These are phyloP conservation scores for Nemania abortiva DNA, from an alignment of 2,329 filamentous ascomycete species.

Conservation along the genomic window DNA sequence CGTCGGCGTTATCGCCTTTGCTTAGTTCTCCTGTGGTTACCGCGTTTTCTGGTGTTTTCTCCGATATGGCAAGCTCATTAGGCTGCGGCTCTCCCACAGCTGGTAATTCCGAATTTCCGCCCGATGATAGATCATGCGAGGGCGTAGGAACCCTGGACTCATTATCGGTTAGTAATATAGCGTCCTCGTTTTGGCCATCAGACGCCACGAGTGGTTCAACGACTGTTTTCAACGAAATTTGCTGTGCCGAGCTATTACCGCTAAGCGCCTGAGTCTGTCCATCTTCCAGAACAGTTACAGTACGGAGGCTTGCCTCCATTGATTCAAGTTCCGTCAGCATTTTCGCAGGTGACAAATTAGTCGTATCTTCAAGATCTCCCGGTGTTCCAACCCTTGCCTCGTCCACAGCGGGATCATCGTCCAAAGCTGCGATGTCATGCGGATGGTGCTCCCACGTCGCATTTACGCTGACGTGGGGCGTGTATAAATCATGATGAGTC, in stretches of 20 bases:
- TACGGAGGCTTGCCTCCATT: slow-evolving; percentile 40
- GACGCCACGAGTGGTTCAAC: slow-evolving; percentile 29
- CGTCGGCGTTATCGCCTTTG: slow-evolving; percentile 18
- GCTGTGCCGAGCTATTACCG: slow-evolving; percentile 42
- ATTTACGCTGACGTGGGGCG: slow-evolving; percentile 42
- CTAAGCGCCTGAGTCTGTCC: slow-evolving; percentile 41
- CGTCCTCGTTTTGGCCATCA: slow-evolving; percentile 34
- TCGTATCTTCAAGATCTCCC: slow-evolving; percentile 35
- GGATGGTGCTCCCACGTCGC: slow-evolving; percentile 43
- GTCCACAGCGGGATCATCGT: slow-evolving; percentile 37
- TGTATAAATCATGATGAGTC: slow-evolving; percentile 56
- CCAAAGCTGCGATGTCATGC: slow-evolving; percentile 36
- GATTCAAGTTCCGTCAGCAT: slow-evolving; percentile 41
- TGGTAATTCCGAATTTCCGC: slow-evolving; percentile 24
- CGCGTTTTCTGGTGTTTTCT: neutral
- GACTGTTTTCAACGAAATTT: slow-evolving; percentile 29
- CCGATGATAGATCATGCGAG: slow-evolving; percentile 24
- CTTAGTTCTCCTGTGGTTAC: slow-evolving; percentile 16
- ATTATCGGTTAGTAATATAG: slow-evolving; percentile 29
- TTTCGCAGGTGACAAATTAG: slow-evolving; percentile 31
- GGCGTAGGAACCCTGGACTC: slow-evolving; percentile 31
- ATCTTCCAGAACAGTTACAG: slow-evolving; percentile 36
- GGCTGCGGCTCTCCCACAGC: slow-evolving; percentile 9
- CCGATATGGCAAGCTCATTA: neutral
- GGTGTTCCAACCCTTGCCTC: slow-evolving; percentile 42